Conservation (phyloP, 2,329 filamentous ascomycete genomes). For the Arachnomyces sp. region DNA sequence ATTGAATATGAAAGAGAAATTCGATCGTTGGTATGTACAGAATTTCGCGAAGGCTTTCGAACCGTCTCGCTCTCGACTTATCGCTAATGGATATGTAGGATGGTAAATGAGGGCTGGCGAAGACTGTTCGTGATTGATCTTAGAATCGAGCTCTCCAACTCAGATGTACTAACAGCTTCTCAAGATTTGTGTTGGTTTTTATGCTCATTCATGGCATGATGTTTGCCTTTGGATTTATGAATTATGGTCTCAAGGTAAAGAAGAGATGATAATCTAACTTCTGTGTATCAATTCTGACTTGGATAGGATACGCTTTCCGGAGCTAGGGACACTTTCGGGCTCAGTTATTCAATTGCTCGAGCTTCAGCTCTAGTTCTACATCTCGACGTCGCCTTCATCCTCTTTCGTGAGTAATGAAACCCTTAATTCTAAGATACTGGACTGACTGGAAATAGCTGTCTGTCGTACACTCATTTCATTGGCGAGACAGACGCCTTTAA, state of each 20-base stretch:
- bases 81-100: slow-evolving; percentile 38
- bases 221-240: slow-evolving; percentile 71
- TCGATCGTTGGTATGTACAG: slow-evolving; percentile 56
- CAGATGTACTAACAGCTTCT: slow-evolving; percentile 19
- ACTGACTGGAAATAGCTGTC: slow-evolving; percentile 43
- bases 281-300: neutral
- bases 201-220: slow-evolving; percentile 66
- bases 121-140: slow-evolving; percentile 54
- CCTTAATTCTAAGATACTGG: slow-evolving; percentile 5
- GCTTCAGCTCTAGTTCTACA: slow-evolving; percentile 70
- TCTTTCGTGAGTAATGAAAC: slow-evolving; percentile 46
- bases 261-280: neutral
- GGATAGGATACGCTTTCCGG: slow-evolving; percentile 56
- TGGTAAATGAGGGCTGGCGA: slow-evolving; percentile 81
- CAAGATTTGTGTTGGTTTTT: slow-evolving; percentile 69
- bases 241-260: slow-evolving; percentile 62
- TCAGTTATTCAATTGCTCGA: slow-evolving; percentile 70
- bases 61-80: neutral
- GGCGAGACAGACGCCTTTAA: slow-evolving; percentile 69
- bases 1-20: slow-evolving; percentile 61
- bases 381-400: slow-evolving; percentile 70
- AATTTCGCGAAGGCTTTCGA: neutral
- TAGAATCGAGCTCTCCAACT: too few species aligned
- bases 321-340: slow-evolving; percentile 61
- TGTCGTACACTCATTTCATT: slow-evolving; percentile 79